Base-by-base conservation (phyloP, 495 filamentous ascomycete genomes). In the Hamigera avellanea region DNA sequence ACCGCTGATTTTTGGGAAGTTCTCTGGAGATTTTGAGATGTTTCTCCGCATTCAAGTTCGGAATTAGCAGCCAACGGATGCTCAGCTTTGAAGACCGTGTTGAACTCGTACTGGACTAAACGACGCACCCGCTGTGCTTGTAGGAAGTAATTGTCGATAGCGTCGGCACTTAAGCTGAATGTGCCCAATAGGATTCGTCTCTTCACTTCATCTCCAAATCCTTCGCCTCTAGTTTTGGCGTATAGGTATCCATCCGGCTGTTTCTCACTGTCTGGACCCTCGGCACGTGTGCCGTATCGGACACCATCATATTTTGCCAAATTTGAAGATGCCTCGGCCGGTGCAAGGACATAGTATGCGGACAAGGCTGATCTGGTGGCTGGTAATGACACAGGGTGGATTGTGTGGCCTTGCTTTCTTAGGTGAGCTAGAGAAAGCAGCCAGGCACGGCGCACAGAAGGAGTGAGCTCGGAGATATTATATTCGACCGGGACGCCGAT, bases 301-400 rank as follows among this genome's bases (percentile, higher is more conserved):
- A 95, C 72, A 6, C 93, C 91, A 48, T 99, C 91, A 53, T 94
- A 99, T 58, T 91, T 95, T 33, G 91, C 82, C n/a, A 99, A 74
- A 42, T 99, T 99, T 13, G 89, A 95, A 9, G 83, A 86, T 10
- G 93, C 93, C 62, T 99, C 91, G 9, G 91, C 86, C 0, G 93
- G 84, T 6, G 91, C 91, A 42, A 99, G 76, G 32, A 96, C 69
- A 52, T 99, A 99, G 56, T 99, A 99, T 21, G 91, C 81, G 2
- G 86, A 81, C 8, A 99, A 67, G 1, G 91, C 93, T 39, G 81
- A 76, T 36, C 73, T 76, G 8, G 91, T 99, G 4, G 77, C 70
- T 10, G 91, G 87, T 2, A 96, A 66, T n/a, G 82, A 86, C 9
- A 96, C 71, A 2, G 79, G 64, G 26, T 81, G 72, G 19, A 95